Evolutionary conservation across 305 asterid species (phyloP).

Genomic region (Vinca major): DNA sequence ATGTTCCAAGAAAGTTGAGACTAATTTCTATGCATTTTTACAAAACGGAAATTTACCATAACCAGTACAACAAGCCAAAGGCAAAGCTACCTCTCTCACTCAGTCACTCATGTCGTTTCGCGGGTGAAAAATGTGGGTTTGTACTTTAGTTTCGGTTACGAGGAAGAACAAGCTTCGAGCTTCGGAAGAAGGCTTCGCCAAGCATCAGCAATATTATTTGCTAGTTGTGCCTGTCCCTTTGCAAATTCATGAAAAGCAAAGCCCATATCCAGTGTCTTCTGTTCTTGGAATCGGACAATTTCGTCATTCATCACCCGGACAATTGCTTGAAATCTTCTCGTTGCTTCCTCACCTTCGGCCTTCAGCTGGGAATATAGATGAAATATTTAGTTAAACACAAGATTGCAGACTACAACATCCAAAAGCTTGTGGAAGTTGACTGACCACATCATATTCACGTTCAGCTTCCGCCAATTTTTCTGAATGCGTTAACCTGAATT

Average conservation of each 20-base stretch:
- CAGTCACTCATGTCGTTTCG: background rate
- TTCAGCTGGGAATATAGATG: slow-evolving; percentile 45
- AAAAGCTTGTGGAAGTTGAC: slow-evolving; percentile 13
- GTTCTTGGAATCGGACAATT: slow-evolving; percentile 78
- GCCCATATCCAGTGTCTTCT: slow-evolving; percentile 84
- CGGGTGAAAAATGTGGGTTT: background rate
- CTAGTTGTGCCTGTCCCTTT: slow-evolving; percentile 71
- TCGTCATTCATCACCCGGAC: slow-evolving; percentile 83
- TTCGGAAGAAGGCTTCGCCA: slow-evolving; percentile 98
- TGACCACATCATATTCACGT: slow-evolving; percentile 83
- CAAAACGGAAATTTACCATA: background rate
- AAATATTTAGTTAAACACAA: slow-evolving; percentile 14
- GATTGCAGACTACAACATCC: background rate
- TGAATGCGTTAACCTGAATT: slow-evolving; percentile 67
- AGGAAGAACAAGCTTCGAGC: slow-evolving; percentile 67
- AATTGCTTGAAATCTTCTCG: slow-evolving; percentile 58
- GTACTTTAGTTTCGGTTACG: background rate
- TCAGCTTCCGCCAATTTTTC: slow-evolving; percentile 76
- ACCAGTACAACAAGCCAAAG: slow-evolving; percentile 9
- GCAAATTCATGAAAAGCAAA: slow-evolving; percentile 89
- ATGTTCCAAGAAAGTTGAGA: background rate
- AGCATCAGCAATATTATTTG: slow-evolving; percentile 69
- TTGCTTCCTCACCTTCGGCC: slow-evolving; percentile 78
- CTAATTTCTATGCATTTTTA: slow-evolving; percentile 1
- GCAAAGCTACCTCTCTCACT: background rate